Conservation (phyloP, 2,329 filamentous ascomycete species). For the Alternaria sp. region DNA sequence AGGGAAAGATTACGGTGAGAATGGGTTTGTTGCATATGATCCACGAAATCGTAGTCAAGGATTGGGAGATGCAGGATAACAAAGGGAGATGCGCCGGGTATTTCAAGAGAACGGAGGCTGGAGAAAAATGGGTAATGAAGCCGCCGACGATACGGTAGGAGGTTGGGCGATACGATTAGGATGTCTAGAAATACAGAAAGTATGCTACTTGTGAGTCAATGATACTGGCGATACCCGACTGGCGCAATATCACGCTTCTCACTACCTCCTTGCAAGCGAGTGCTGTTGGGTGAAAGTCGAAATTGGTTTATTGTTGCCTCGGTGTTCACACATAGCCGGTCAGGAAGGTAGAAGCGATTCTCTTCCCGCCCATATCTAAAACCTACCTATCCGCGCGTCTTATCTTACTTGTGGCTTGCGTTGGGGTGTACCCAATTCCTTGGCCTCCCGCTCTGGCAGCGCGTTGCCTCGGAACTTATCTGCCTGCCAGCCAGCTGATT, state of each 20-base stretch:
- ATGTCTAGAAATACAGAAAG: background rate
- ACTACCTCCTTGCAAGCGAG: background rate
- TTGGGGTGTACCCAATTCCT: conserved; percentile 3
- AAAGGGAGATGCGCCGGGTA: conserved; percentile 20
- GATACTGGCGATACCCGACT: too few relatives aligned
- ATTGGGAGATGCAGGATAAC: conserved; percentile 14
- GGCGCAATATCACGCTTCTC: too few relatives aligned
- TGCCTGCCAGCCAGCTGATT: conserved; percentile 5
- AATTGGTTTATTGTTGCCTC: background rate
- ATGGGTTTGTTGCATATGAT: conserved; percentile 24
- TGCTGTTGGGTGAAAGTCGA: background rate
- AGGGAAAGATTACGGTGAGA: conserved; percentile 11
- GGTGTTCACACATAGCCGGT: background rate
- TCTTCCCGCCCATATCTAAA: background rate
- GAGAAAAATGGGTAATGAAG: conserved; percentile 7
- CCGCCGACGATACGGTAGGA: background rate
- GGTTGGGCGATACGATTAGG: too few relatives aligned
- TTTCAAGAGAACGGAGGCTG: conserved; percentile 8
- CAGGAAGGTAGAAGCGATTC: background rate
- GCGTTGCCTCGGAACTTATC: conserved; percentile 16
- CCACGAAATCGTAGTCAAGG: background rate
- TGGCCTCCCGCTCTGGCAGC: conserved; percentile 3
- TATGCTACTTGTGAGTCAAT: background rate
- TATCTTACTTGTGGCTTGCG: conserved; percentile 6
- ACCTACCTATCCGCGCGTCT: background rate